These are phyloP conservation scores for Homolaphlyctis polyrhiza DNA, from an alignment of 371 early-diverging fungal species.

Conservation along the genomic window DNA sequence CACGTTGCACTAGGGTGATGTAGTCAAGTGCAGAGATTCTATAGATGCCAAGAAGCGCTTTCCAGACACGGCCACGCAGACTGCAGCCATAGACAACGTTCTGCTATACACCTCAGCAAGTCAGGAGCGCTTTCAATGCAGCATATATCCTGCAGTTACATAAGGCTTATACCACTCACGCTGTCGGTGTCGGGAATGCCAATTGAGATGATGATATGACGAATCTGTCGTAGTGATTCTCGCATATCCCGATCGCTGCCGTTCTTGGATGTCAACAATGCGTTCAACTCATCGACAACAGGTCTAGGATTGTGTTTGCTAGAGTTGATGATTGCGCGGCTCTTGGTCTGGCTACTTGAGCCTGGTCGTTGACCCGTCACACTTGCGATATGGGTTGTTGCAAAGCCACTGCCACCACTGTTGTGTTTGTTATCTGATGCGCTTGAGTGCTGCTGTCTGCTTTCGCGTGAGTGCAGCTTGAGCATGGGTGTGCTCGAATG, in stretches of 20 bases:
- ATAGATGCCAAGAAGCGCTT: slow-evolving; percentile 72
- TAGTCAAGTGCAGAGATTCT: slow-evolving; percentile 73
- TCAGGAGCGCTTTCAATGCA: neutral
- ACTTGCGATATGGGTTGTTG: no score
- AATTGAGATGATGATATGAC: slow-evolving; percentile 25
- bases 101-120: neutral
- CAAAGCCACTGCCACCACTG: no score
- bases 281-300: neutral
- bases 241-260: slow-evolving; percentile 26
- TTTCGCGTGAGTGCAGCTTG: no score
- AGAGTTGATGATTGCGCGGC: no score
- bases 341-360: no score
- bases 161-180: neutral
- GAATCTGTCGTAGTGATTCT: slow-evolving; percentile 21
- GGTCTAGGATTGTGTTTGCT: no score
- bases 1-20: slow-evolving; percentile 60
- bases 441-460: no score
- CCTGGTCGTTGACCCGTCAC: no score
- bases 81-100: slow-evolving; percentile 10
- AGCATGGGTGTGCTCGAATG: no score
- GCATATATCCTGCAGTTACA: neutral
- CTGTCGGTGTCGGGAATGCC: slow-evolving; percentile 27
- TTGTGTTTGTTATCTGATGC: no score
- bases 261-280: slow-evolving; percentile 3
- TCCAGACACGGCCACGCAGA: slow-evolving; percentile 62